phyloP scores from a whole-genome alignment of 257 asterid genomes.

The Nicotiana otophora region DNA sequence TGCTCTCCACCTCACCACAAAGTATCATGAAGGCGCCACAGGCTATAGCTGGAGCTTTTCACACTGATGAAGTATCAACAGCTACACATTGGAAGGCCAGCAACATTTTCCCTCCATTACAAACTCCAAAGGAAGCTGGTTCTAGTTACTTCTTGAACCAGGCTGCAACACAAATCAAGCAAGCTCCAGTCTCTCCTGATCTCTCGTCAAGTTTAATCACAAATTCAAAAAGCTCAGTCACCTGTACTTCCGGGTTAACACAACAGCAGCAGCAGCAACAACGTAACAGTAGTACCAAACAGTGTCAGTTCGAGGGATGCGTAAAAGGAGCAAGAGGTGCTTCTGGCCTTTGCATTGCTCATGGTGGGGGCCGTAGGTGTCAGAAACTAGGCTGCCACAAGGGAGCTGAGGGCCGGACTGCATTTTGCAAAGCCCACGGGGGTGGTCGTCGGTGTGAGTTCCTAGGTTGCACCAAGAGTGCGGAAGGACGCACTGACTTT shows the following conservation, averaged over 20 bases:
- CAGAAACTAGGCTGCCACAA: constrained; percentile 77
- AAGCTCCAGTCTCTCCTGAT: constrained; percentile 36
- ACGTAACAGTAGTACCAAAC: constrained; percentile 37
- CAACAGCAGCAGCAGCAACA: constrained; percentile 50
- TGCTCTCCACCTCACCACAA: constrained; percentile 31
- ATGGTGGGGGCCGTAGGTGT: constrained; percentile 95
- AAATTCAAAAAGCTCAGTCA: constrained; percentile 79
- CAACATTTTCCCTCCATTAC: constrained; percentile 26
- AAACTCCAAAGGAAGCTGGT: constrained; percentile 25
- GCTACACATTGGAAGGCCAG: constrained; percentile 24
- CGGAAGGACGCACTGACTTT: constrained; percentile 87
- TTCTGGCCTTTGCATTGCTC: constrained; percentile 87
- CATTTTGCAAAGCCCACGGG: constrained; percentile 96
- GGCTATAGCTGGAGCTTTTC: constrained; percentile 24
- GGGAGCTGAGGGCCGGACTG: constrained; percentile 97
- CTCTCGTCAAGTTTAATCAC: constrained; percentile 51
- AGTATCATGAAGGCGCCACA: constrained; percentile 20
- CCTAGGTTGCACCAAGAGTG: constrained; percentile 89
- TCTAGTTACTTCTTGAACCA: constrained; percentile 35
- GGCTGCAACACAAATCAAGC: constrained; percentile 28
- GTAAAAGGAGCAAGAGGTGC: constrained; percentile 93
- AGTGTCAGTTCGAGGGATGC: constrained; percentile 83
- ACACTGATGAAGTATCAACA: constrained; percentile 37
- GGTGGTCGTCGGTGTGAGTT: constrained; percentile 89
- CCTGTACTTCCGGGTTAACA: constrained; percentile 96